These are phyloP conservation scores for Sistotremastrum niveocremeum DNA, from an alignment of 768 basidiomycete genomes.

Conservation along the genomic window DNA sequence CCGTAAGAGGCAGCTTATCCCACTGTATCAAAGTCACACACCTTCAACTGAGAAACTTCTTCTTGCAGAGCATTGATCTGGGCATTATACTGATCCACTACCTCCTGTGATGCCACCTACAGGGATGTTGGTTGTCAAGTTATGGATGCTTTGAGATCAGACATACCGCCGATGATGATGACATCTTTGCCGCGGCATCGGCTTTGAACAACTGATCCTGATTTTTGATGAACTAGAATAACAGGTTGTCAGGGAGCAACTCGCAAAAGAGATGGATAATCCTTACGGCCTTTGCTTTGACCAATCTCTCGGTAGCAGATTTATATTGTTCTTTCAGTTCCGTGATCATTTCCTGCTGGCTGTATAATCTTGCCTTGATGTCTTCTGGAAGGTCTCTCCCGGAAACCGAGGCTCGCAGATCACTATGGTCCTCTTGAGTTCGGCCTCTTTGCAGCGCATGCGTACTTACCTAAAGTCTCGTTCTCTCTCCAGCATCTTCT, in stretches of 20 bases:
- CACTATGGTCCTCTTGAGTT: constrained; percentile 28
- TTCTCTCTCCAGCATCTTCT: constrained; percentile 76
- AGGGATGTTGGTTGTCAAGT: background rate
- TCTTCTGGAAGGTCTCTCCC: constrained; percentile 77
- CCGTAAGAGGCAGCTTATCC: background rate
- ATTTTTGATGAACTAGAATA: constrained; percentile 70
- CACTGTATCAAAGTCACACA: constrained; percentile 1
- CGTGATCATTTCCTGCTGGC: constrained; percentile 67
- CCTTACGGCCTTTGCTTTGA: constrained; percentile 61
- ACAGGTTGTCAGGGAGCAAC: background rate
- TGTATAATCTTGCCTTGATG: constrained; percentile 57
- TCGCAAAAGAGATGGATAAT: background rate
- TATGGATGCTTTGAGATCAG: background rate
- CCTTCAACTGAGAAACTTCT: constrained; percentile 35
- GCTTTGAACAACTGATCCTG: constrained; percentile 86
- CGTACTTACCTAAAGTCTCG: constrained; percentile 61
- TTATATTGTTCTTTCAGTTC: constrained; percentile 58
- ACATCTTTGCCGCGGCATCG: constrained; percentile 48
- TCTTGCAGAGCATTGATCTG: constrained; percentile 56
- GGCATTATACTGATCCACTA: constrained; percentile 48
- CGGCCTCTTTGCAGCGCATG: background rate
- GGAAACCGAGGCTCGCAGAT: constrained; percentile 61
- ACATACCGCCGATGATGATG: constrained; percentile 31
- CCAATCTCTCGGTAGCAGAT: constrained; percentile 59
- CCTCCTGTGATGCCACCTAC: constrained; percentile 55